These are phyloP conservation scores for Silene latifolia DNA, from an alignment of 148 eudicot genomes.

Conservation along the genomic window DNA sequence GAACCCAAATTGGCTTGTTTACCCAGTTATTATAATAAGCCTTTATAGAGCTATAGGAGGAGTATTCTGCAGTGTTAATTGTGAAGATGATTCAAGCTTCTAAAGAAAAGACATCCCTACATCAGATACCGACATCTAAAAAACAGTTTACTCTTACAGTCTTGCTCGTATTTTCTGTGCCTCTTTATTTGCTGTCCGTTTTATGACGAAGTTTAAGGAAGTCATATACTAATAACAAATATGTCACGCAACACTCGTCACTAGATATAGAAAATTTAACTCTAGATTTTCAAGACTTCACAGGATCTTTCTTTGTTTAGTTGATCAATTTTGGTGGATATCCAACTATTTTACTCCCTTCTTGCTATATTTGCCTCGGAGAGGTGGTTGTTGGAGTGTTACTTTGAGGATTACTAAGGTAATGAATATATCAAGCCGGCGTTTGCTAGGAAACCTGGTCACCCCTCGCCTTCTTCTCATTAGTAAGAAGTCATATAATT, in stretches of 20 bases:
- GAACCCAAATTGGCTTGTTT: too few species aligned
- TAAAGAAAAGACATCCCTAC: too few species aligned
- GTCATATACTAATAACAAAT: neutral
- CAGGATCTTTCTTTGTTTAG: neutral
- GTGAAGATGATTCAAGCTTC: neutral
- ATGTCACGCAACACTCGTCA: constrained; percentile 3
- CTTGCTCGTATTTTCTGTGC: neutral
- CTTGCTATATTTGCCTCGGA: neutral
- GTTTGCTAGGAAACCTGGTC: neutral
- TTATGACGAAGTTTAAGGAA: neutral
- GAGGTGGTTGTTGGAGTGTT: neutral
- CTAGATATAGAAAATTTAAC: neutral
- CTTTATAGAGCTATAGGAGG: too few species aligned
- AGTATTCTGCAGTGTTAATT: neutral
- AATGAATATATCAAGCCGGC: neutral
- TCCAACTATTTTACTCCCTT: constrained; percentile 2
- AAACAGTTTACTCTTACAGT: neutral
- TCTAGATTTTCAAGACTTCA: neutral
- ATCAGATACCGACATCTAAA: neutral
- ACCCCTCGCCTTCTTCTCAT: neutral
- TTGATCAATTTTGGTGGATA: neutral
- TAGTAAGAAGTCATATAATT: neutral
- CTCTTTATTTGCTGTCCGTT: neutral
- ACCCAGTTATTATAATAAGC: too few species aligned
- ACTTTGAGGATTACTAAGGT: neutral